Base-by-base conservation (phyloP, 148 eudicot genomes). In the Nepenthes mirabilis region DNA sequence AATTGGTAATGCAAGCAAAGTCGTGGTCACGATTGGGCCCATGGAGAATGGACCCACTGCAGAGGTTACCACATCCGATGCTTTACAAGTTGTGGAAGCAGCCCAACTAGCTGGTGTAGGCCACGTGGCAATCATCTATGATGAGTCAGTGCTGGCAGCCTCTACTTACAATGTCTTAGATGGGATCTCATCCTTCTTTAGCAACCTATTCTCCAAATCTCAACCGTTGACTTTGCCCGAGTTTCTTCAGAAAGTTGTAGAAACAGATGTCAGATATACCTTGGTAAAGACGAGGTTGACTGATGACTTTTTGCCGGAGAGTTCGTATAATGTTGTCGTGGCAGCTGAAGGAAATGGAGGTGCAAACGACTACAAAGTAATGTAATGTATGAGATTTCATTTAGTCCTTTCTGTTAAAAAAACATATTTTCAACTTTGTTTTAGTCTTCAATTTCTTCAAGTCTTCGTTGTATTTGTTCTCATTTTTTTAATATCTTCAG, bases 341-440 rank as follows among this genome's bases (percentile, higher is more conserved):
- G 79, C 91, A 14, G 80, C 91, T 36, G 99, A 93, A 66, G 87
- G 89, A 59, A 83, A 70, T 59, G 61, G 57, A 43, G 82, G 60
- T 61, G 80, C 68, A 57, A 75, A 70, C 88, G 99, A 86, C 97
- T 89, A 77, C 88, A 93, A 93, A 93, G 99, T 93, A 93, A 89
- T 93, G 95, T 86, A 86, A 93, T 82, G 97, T 88, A 88, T 85
- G 84, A 76, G 43, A 61, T 57, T 72, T 70, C 37, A 62, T 58
- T 60, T 59, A n/a, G 57, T 65, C 33, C 11, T 34, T 37, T 43
- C 57, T 54, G 40, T 57, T 34, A 2, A 70, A 52, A 56, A 69
- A 12, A 50, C 2, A 50, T 36, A 57, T 54, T n/a, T 36, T 52
- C 9, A 11, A 32, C 35, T 34, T 10, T 2, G 36, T 54, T 54